Base-by-base conservation (phyloP, 75 land plant species). In the Pinus albicaulis region DNA sequence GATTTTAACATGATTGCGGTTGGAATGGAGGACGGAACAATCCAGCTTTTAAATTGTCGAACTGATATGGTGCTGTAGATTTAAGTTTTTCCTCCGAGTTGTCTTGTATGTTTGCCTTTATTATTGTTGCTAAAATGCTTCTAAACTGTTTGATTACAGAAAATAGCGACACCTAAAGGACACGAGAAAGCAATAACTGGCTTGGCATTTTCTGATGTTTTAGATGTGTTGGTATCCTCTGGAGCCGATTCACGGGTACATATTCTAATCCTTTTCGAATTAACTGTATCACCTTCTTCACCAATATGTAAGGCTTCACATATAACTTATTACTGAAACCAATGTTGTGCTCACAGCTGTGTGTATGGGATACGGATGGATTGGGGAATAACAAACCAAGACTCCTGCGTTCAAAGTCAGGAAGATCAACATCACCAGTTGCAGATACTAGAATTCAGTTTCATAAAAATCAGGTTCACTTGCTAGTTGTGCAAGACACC, bases 211-310 rank as follows among this genome's bases (percentile, higher is more conserved):
- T 92, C 91, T 5, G 73, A 83, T 20, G 60, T 34, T n/a, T 63
- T 92, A 31, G 79, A 89, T 72, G 85, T 92, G 3, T 74, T 92
- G 26, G 89, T 92, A 34, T 92, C 93, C 22, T 85, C 93, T 13
- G 93, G 91, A 38, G 88, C 91, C 64, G 93, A 92, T 87, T 83
- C 87, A 72, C 89, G 85, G 85, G 91, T 89, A 86, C 59, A 65
- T 17, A 65, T 31, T 64, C 34, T 26, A 64, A 7, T 36, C 17
- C 38, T 36, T 36, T 34, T 19, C 14, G 41, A 65, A 36, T 65
- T 36, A 36, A 5, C 7, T 0, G 19, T 4, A 16, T 65, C 26
- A 65, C 8, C 16, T 65, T 7, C 41, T 65, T 65, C 4, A 31
- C 8, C 7, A n/a, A n/a, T n/a, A 65, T 65, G 6, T 65, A 36